phyloP scores from a whole-genome alignment of 2,329 filamentous ascomycete species.

The Sarocladium oryzae region DNA sequence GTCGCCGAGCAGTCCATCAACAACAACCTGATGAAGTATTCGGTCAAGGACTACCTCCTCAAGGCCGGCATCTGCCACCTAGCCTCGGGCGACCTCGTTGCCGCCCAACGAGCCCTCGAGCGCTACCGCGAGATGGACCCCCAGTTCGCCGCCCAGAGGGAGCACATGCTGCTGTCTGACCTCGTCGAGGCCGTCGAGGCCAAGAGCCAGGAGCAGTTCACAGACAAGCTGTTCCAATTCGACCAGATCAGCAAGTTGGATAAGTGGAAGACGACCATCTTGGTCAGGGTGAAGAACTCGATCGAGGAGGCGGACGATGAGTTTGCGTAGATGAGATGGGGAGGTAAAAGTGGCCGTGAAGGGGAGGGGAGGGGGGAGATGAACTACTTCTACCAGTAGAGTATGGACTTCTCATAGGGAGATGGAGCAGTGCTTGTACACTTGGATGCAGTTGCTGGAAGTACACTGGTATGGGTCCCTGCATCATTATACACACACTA shows the following conservation, averaged over 20 bases:
- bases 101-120: slow-evolving; percentile 71
- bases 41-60: slow-evolving; percentile 91
- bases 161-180: slow-evolving; percentile 75
- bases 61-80: slow-evolving; percentile 92
- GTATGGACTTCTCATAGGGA: too few relatives aligned
- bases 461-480: too few relatives aligned
- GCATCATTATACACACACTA: neutral
- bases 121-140: slow-evolving; percentile 76
- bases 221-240: slow-evolving; percentile 80
- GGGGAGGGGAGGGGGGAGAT: neutral
- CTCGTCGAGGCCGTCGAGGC: slow-evolving; percentile 68
- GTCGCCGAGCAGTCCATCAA: slow-evolving; percentile 71
- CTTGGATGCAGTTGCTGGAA: neutral
- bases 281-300: slow-evolving; percentile 74
- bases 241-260: slow-evolving; percentile 91
- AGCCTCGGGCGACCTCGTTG: slow-evolving; percentile 66
- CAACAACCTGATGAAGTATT: slow-evolving; percentile 91
- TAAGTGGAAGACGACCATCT: slow-evolving; percentile 90
- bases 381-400: too few relatives aligned
- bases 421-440: too few relatives aligned
- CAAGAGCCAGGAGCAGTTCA: slow-evolving; percentile 75
- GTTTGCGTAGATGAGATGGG: slow-evolving; percentile 27
- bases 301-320: slow-evolving; percentile 56
- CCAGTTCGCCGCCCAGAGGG: slow-evolving; percentile 68
- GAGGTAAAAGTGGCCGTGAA: neutral